phyloP scores from a whole-genome alignment of 306 rosid genomes.

The Betula pendula region DNA sequence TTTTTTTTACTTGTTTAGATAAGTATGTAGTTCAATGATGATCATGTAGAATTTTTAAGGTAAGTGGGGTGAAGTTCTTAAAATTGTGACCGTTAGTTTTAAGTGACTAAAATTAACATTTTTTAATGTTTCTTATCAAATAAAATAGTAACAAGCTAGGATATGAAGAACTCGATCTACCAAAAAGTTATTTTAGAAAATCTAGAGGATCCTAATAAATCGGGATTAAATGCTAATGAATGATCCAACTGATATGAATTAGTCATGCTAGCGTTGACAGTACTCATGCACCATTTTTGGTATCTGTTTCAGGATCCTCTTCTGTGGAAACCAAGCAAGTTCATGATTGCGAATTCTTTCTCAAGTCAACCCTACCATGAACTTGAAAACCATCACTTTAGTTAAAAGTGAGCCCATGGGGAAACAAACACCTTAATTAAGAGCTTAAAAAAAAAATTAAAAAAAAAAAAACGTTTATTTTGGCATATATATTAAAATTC shows the following conservation, averaged over 20 bases:
- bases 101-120: too few relatives aligned
- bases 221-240: background rate
- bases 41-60: too few relatives aligned
- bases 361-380: background rate
- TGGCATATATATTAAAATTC: background rate
- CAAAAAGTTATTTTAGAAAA: too few relatives aligned
- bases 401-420: background rate
- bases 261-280: background rate
- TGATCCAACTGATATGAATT: too few relatives aligned
- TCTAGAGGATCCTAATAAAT: too few relatives aligned
- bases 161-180: too few relatives aligned
- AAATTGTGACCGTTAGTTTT: too few relatives aligned
- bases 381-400: background rate
- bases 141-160: too few relatives aligned
- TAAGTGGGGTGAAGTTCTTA: too few relatives aligned
- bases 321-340: background rate
- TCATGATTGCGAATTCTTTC: background rate
- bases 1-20: too few relatives aligned
- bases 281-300: background rate
- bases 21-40: too few relatives aligned
- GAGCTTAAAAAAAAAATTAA: background rate
- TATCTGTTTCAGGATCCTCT: background rate
- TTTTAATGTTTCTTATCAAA: too few relatives aligned
- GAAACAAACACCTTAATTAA: background rate
- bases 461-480: background rate